Evolutionary conservation across 2,329 filamentous ascomycete species (phyloP).

Genomic region (Gaeumannomyces tritici): DNA sequence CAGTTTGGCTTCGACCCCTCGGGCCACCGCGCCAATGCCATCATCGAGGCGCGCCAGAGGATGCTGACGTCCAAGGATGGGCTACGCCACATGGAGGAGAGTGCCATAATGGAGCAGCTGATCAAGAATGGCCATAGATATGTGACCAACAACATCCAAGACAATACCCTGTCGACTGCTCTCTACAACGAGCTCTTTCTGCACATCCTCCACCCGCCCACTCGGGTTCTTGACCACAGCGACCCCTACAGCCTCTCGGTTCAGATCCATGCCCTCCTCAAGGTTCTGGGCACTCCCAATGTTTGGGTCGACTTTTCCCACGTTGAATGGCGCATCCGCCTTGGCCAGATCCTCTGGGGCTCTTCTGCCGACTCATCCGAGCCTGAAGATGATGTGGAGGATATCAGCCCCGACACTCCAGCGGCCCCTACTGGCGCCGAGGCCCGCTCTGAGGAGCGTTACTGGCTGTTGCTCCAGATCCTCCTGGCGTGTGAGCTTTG

Average conservation of each 20-base stretch:
- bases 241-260: conserved; percentile 56
- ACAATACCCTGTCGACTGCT: conserved; percentile 40
- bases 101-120: conserved; percentile 48
- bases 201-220: conserved; percentile 47
- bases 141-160: conserved; percentile 38
- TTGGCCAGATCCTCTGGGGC: conserved; percentile 64
- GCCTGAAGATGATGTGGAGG: conserved; percentile 39
- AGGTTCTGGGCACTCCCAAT: conserved; percentile 53
- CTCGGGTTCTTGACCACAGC: conserved; percentile 43
- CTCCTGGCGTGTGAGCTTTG: conserved; percentile 57
- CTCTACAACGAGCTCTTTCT: conserved; percentile 55
- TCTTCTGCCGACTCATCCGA: conserved; percentile 17
- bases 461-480: conserved; percentile 59
- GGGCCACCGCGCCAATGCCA: conserved; percentile 42
- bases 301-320: conserved; percentile 68
- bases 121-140: conserved; percentile 47
- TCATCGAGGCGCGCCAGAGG: conserved; percentile 47
- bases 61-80: conserved; percentile 43
- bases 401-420: conserved; percentile 41
- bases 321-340: conserved; percentile 64
- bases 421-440: conserved; percentile 27
- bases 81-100: conserved; percentile 47
- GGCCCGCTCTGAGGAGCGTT: conserved; percentile 51
- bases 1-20: conserved; percentile 50
- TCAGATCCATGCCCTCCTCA: conserved; percentile 60